Evolutionary conservation across 441 rosid species (phyloP), one percentile per base, ranked within the genome.

Genomic region (Gossypium schwendimanii): DNA sequence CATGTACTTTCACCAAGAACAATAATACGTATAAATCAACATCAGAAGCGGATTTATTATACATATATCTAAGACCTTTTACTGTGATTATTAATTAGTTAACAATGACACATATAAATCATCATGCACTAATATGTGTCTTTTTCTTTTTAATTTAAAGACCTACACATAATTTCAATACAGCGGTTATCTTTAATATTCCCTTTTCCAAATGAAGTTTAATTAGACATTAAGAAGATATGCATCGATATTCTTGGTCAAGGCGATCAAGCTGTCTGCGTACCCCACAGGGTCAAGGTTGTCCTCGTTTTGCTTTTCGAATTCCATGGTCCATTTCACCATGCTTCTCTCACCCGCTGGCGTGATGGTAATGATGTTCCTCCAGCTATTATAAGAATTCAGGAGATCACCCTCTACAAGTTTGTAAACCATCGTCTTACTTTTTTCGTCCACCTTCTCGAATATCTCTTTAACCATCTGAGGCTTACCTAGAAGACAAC

Each of bases 251-350:
- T 8, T 33, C 11, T 69, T 69, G 61, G 28, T 10, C 47, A 23
- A 52, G 1, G 0, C 3, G 28, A 11, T 6, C 3, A 53, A 7
- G 3, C 11, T 15, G 9, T 69, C 49, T 0, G 3, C 7, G 17
- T 53, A 52, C 11, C 17, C 1, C 45, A 15, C 3, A 2, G 58
- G 71, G 31, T n/a, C 45, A 26, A 60, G 60, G 60, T 50, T 15
- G 60, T 12, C 11, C 2, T 68, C 60, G 60, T 68, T 28, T 26
- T 4, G 21, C 47, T 69, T 69, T 18, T 69, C 49, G 8, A 23
- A 69, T 17, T 69, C 47, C 24, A 69, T 0, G 6, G 28, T 69
- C 61, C 72, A 69, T 52, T 69, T 52, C 59, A 52, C 72, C 49
- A 52, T 28, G 53, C 69, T 20, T 44, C 54, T 31, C 33, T 31